Conservation (phyloP, 2,329 filamentous ascomycete species). For the Aspergillus sp. region DNA sequence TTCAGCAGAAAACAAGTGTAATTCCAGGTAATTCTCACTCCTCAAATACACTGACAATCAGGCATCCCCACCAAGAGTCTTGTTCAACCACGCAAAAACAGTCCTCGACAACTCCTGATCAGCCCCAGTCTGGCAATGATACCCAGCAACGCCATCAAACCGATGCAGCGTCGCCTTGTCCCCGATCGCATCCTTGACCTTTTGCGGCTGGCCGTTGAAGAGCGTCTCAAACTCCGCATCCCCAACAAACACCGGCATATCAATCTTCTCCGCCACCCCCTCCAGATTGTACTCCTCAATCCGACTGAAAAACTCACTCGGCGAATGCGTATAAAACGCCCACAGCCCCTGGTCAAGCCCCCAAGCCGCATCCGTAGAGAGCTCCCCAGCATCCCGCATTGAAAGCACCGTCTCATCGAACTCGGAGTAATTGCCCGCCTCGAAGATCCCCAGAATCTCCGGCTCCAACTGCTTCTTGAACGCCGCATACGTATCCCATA, state of each 20-base stretch:
- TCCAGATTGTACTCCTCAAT: not conserved
- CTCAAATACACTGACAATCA: too few species aligned
- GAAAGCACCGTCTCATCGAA: not conserved
- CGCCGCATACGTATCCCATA: not conserved
- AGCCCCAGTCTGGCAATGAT: constrained; percentile 1
- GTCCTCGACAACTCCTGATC: not conserved
- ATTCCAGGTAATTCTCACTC: too few species aligned
- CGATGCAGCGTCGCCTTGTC: not conserved
- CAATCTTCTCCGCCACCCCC: not conserved
- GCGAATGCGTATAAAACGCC: not conserved
- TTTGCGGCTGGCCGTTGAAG: not conserved
- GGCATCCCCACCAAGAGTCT: not conserved
- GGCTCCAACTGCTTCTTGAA: not conserved
- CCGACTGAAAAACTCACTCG: not conserved
- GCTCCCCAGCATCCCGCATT: not conserved
- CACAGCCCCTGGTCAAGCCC: not conserved
- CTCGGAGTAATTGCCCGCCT: not conserved
- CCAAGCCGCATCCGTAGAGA: not conserved
- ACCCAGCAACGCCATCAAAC: not conserved
- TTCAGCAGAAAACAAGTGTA: too few species aligned
- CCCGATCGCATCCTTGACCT: not conserved
- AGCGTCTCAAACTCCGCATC: not conserved
- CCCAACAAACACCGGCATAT: constrained; percentile 3
- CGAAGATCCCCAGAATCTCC: not conserved
- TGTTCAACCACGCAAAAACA: not conserved